Base-by-base conservation (phyloP, 805 yeast genomes). In the Dipodascopsis uninucleata region DNA sequence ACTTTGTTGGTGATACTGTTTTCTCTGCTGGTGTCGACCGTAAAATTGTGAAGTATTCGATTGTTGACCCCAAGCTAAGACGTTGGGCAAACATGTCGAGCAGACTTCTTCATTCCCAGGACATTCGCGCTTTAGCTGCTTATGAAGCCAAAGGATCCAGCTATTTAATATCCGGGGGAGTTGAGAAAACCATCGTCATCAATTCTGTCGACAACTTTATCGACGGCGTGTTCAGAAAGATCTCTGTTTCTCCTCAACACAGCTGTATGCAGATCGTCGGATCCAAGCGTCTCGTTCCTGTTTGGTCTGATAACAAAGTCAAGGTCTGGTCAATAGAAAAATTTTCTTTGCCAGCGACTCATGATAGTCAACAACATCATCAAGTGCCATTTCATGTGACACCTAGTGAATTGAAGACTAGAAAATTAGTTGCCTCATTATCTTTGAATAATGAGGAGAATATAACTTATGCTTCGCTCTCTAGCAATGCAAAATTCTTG, bases 11-110 rank as follows among this genome's bases (percentile, higher is more conserved):
- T 55, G 77, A 78, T 25, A 72, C 75, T 31, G 70, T 93, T 1
- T 90, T 86, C 64, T 76, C 90, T 31, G 94, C 93, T 4, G 97
- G 98, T 58, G 88, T 93, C 37, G 99, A 93, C 63, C 76, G 97
- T 58, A 88, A 88, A 61, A 86, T 93, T 38, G 84, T 78, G 60
- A 83, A 81, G 58, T 85, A 82, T 64, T 71, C 73, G 48, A 65
- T 74, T 41, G 70, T 82, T 2, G 70, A 69, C 47, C 52, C 61
- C 32, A 65, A 61, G 45, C 55, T 52, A 23, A 35, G 65, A 4
- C 79, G 79, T 60, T 90, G 97, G 97, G 76, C 83, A 14, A 81
- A 78, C 57, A 74, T 79, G 52, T 75, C 80, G 42, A 85, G 81
- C 63, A 75, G 96, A 59, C 71, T 90, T 42, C 71, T 88, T 50